Conservation (phyloP, 306 rosid genomes). For the Oxytropis ochrocephala region DNA sequence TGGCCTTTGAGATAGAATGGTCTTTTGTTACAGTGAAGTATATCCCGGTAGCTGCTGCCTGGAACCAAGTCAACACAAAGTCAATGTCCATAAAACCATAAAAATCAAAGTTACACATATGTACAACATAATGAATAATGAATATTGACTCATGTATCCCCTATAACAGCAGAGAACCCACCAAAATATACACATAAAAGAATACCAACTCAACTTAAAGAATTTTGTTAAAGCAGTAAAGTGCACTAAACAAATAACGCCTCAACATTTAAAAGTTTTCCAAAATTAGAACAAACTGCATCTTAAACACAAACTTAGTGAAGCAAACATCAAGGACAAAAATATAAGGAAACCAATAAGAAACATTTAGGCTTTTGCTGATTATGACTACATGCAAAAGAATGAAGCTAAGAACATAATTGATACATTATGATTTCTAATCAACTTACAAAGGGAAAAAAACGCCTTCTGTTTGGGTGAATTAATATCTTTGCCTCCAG, state of each 20-base stretch:
- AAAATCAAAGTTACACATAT: constrained; percentile 3
- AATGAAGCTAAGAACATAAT: neutral
- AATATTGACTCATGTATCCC: neutral
- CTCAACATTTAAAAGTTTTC: neutral
- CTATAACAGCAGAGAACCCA: neutral
- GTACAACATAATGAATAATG: neutral
- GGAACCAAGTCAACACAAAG: constrained; percentile 18
- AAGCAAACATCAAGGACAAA: constrained; percentile 9
- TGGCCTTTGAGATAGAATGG: constrained; percentile 81
- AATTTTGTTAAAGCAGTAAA: neutral
- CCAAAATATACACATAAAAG: neutral
- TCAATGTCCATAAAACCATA: constrained; percentile 9
- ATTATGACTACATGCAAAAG: neutral
- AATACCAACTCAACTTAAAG: neutral
- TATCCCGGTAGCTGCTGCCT: constrained; percentile 83
- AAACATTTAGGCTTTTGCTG: neutral
- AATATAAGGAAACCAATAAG: neutral
- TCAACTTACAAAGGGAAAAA: constrained; percentile 73
- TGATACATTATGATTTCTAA: constrained; percentile 1
- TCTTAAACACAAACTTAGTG: neutral
- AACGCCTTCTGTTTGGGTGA: constrained; percentile 55
- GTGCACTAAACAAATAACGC: neutral
- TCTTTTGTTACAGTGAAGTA: constrained; percentile 73
- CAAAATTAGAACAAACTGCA: constrained; percentile 7
- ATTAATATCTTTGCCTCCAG: constrained; percentile 61